Evolutionary conservation across 495 filamentous ascomycete genomes (phyloP).

Genomic region (Annulohypoxylon nitens): DNA sequence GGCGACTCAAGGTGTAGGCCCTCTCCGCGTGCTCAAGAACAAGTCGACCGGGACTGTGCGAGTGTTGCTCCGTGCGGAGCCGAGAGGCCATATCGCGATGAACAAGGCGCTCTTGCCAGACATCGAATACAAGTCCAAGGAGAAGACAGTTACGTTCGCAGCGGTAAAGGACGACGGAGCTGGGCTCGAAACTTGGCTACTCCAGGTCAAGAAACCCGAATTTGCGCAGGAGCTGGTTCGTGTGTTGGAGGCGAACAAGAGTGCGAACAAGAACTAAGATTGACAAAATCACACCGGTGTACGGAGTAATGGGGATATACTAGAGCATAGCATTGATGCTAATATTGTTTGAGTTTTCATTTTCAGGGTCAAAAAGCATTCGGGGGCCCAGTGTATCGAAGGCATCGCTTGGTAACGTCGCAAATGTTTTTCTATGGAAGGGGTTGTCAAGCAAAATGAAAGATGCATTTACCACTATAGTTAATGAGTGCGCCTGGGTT

Average conservation of each 20-base stretch:
- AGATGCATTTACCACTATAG: slow-evolving; percentile 9
- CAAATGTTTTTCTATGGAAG: neutral
- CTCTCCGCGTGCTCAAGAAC: slow-evolving; percentile 75
- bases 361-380: slow-evolving; percentile 20
- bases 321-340: slow-evolving; percentile 39
- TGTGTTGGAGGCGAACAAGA: slow-evolving; percentile 63
- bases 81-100: slow-evolving; percentile 74
- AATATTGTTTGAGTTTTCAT: slow-evolving; percentile 18
- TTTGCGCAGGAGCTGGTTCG: slow-evolving; percentile 61
- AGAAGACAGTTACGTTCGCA: slow-evolving; percentile 69
- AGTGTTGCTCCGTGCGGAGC: slow-evolving; percentile 75
- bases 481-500: slow-evolving; percentile 5
- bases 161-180: slow-evolving; percentile 65
- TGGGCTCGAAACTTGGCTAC: slow-evolving; percentile 70
- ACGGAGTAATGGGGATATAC: slow-evolving; percentile 20
- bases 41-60: slow-evolving; percentile 71
- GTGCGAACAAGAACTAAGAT: slow-evolving; percentile 58
- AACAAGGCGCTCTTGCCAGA: slow-evolving; percentile 73
- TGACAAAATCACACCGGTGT: slow-evolving; percentile 13
- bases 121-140: slow-evolving; percentile 66
- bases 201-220: slow-evolving; percentile 70
- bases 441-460: slow-evolving; percentile 15
- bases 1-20: slow-evolving; percentile 72
- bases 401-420: slow-evolving; percentile 9
- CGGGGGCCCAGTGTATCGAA: slow-evolving; percentile 17